A percentile compares a stretch with the other conserved stretches of the same genome.
Evolutionary conservation across 1,284 basidiomycete genomes (phyloP).

Genomic region (Trametes pubescens): DNA sequence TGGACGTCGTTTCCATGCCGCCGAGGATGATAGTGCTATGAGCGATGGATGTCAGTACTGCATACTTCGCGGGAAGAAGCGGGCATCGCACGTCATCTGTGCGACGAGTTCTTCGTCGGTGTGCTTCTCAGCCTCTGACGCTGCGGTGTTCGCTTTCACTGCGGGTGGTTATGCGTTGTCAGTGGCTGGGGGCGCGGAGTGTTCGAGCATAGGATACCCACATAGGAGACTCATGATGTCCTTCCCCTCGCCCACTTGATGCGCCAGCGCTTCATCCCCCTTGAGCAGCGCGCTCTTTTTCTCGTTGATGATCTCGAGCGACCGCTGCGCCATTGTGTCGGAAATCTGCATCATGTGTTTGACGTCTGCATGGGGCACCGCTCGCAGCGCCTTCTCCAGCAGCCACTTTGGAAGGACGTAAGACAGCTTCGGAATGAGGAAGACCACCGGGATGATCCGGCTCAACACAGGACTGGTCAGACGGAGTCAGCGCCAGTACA

Average conservation of each 20-base stretch:
- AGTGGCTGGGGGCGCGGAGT: neutral
- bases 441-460: neutral
- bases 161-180: conserved; percentile 33
- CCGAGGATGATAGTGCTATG: conserved; percentile 26
- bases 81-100: conserved; percentile 40
- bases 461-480: conserved; percentile 3
- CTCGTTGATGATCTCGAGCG: conserved; percentile 48
- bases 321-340: conserved; percentile 49
- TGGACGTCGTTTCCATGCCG: conserved; percentile 38
- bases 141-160: conserved; percentile 39
- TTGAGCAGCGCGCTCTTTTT: conserved; percentile 44
- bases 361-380: conserved; percentile 4
- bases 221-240: conserved; percentile 54
- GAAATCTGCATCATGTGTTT: conserved; percentile 35
- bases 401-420: neutral
- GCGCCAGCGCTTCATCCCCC: conserved; percentile 34
- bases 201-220: conserved; percentile 31
- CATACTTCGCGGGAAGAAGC: neutral
- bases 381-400: neutral
- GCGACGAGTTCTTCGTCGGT: conserved; percentile 39
- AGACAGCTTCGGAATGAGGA: neutral
- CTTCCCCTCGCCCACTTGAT: conserved; percentile 46
- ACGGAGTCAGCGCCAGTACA: neutral
- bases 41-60: conserved; percentile 12
- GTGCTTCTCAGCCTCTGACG: conserved; percentile 36